Conservation (phyloP, 768 basidiomycete genomes). For the Pulveroboletus sp. region DNA sequence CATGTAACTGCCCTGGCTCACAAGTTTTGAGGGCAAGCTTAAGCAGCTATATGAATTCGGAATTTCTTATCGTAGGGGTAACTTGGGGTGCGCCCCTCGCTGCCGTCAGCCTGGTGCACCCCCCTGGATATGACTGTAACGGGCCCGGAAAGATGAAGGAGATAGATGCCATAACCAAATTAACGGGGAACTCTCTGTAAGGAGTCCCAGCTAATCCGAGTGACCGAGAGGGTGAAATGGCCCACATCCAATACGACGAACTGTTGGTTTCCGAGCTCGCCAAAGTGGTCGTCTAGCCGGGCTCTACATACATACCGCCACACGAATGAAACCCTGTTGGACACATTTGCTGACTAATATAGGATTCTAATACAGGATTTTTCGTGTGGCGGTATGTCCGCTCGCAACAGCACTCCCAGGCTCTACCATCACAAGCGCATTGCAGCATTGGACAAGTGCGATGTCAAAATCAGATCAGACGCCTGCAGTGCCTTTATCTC, state of each 20-base stretch:
- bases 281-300: slow-evolving; percentile 16
- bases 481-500: slow-evolving; percentile 18
- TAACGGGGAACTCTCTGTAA: slow-evolving; percentile 24
- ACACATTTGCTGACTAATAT: slow-evolving; percentile 21
- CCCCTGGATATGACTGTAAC: slow-evolving; percentile 35
- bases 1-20: slow-evolving; percentile 25
- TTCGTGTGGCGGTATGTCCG: not conserved
- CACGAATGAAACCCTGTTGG: slow-evolving; percentile 13
- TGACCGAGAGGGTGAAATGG: slow-evolving; percentile 9
- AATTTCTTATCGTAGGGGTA: slow-evolving; percentile 13
- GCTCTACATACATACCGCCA: slow-evolving; percentile 1
- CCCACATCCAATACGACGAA: slow-evolving; percentile 8
- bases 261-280: slow-evolving; percentile 10
- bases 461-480: slow-evolving; percentile 28
- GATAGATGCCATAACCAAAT: slow-evolving; percentile 28
- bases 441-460: slow-evolving; percentile 7
- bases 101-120: slow-evolving; percentile 23
- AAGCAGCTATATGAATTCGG: slow-evolving; percentile 19
- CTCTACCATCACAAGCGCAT: slow-evolving; percentile 15
- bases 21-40: slow-evolving; percentile 17
- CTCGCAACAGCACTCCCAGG: slow-evolving; percentile 8
- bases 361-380: too few species aligned
- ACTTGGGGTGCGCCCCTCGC: slow-evolving; percentile 10
- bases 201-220: slow-evolving; percentile 7
- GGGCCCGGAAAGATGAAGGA: slow-evolving; percentile 19